Percentiles rank a stretch among this genome's conserved stretches.
Evolutionary conservation across 1,139 yeast genomes (phyloP).

Genomic region (Hanseniaspora uvarum): DNA sequence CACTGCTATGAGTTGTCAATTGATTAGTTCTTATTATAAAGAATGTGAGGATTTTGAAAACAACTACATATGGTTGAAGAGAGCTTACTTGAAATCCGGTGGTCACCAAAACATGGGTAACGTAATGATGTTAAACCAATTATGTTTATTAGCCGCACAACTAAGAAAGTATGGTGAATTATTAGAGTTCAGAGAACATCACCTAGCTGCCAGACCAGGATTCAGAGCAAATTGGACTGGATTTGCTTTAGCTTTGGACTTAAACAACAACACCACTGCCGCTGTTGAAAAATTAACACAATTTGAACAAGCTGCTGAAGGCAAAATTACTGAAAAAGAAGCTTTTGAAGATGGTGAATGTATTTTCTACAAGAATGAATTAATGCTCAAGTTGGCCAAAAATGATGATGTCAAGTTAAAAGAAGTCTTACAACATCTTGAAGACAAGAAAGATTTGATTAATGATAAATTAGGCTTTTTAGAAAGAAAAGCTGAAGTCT

Average conservation of each 20-base stretch:
- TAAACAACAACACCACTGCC: slow-evolving; percentile 52
- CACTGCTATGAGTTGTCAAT: slow-evolving; percentile 64
- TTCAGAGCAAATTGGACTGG: slow-evolving; percentile 89
- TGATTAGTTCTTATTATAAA: slow-evolving; percentile 76
- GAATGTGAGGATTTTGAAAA: slow-evolving; percentile 58
- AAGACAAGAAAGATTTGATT: slow-evolving; percentile 43
- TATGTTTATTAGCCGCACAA: slow-evolving; percentile 71
- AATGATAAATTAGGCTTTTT: slow-evolving; percentile 53
- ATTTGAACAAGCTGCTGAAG: slow-evolving; percentile 64
- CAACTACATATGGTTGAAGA: slow-evolving; percentile 69
- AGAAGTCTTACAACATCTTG: slow-evolving; percentile 55
- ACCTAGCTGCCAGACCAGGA: slow-evolving; percentile 70
- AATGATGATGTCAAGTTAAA: slow-evolving; percentile 33
- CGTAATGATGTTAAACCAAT: slow-evolving; percentile 68
- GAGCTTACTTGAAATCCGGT: slow-evolving; percentile 62
- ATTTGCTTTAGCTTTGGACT: slow-evolving; percentile 74
- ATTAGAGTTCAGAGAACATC: slow-evolving; percentile 52
- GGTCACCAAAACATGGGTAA: slow-evolving; percentile 43
- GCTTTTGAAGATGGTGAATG: slow-evolving; percentile 73
- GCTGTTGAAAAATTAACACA: slow-evolving; percentile 65
- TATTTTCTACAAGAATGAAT: slow-evolving; percentile 57
- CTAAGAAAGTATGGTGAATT: slow-evolving; percentile 60
- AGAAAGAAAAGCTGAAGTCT: slow-evolving; percentile 60
- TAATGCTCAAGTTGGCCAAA: slow-evolving; percentile 42
- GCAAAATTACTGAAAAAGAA: slow-evolving; percentile 57